These are phyloP conservation scores for Medicago ruthenica DNA, from an alignment of 306 rosid species.

Conservation along the genomic window DNA sequence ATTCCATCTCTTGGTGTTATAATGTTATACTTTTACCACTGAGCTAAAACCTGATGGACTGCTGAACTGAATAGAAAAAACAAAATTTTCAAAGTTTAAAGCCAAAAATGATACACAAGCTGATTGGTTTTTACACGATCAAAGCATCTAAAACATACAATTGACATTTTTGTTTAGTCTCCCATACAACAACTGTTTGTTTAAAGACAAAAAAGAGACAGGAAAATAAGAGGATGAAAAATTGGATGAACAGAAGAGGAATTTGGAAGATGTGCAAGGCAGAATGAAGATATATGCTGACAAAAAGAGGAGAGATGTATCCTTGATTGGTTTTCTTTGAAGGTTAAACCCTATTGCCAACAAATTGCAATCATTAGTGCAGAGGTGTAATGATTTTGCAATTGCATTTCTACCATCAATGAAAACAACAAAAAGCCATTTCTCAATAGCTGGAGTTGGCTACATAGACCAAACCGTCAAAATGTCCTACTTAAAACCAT, in stretches of 20 bases:
- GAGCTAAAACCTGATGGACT: too few relatives aligned
- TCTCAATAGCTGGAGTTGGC: neutral
- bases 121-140: neutral
- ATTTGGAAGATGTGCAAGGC: too few relatives aligned
- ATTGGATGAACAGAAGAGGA: too few relatives aligned
- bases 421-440: neutral
- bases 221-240: neutral
- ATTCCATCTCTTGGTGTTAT: too few relatives aligned
- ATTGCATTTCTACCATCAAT: neutral
- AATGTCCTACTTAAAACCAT: neutral
- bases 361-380: neutral
- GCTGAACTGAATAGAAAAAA: neutral
- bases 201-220: too few relatives aligned
- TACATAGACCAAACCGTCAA: neutral
- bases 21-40: too few relatives aligned
- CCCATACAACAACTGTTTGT: too few relatives aligned
- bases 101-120: neutral
- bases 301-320: neutral
- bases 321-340: neutral
- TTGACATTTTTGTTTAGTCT: neutral
- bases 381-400: neutral
- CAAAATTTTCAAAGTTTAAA: slow-evolving; percentile 3
- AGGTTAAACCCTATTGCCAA: neutral
- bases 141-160: neutral
- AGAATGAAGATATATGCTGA: neutral